phyloP scores from a whole-genome alignment of 2,329 filamentous ascomycete genomes.

The Teratosphaeria nubilosa region DNA sequence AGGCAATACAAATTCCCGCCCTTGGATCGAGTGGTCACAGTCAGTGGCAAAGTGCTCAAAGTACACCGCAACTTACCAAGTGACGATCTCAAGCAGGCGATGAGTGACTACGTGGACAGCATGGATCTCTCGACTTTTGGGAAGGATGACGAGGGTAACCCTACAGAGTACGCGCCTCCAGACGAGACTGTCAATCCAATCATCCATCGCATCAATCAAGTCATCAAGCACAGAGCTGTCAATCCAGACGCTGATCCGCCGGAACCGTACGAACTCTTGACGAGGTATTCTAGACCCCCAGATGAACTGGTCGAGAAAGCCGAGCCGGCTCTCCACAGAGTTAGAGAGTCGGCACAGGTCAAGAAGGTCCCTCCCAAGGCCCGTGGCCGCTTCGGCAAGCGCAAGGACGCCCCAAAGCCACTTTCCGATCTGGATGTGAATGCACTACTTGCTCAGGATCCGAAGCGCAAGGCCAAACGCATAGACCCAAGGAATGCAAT shows the following conservation, averaged over 20 bases:
- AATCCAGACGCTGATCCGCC: conserved; percentile 57
- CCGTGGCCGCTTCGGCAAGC: conserved; percentile 49
- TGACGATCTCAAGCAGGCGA: conserved; percentile 62
- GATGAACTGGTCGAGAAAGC: conserved; percentile 53
- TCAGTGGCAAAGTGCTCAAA: conserved; percentile 69
- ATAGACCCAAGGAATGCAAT: conserved; percentile 67
- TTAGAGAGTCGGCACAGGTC: conserved; percentile 63
- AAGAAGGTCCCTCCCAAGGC: conserved; percentile 51
- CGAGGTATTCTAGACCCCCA: conserved; percentile 64
- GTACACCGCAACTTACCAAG: conserved; percentile 77
- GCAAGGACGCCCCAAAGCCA: conserved; percentile 59
- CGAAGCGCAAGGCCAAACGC: conserved; percentile 35
- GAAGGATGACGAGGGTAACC: conserved; percentile 60
- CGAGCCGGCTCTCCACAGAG: conserved; percentile 46
- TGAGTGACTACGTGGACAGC: conserved; percentile 83
- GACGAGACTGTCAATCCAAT: conserved; percentile 77
- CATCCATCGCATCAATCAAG: conserved; percentile 81
- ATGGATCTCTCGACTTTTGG: conserved; percentile 75
- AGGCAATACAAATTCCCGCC: conserved; percentile 86
- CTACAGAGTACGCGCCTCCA: conserved; percentile 60
- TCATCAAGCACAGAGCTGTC: conserved; percentile 71
- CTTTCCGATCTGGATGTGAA: conserved; percentile 85
- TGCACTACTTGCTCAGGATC: conserved; percentile 56
- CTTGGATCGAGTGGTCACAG: conserved; percentile 73
- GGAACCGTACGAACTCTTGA: conserved; percentile 52